These are phyloP conservation scores for Cryptococcus deneoformans DNA, from an alignment of 1,284 basidiomycete genomes.

Conservation along the genomic window DNA sequence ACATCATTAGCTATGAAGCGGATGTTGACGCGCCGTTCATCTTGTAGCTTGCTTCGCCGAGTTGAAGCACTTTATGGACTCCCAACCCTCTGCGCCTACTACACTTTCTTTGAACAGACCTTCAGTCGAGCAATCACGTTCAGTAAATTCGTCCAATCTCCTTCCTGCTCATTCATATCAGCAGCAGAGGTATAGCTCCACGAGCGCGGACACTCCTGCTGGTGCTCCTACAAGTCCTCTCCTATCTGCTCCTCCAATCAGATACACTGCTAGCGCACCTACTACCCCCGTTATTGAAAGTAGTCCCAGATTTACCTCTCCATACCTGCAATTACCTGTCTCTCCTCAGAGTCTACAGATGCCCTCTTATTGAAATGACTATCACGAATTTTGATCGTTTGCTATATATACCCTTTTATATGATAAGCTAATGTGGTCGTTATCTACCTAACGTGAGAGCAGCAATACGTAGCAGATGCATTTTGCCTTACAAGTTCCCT, in stretches of 20 bases:
- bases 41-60: conserved; percentile 19
- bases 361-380: too few species aligned
- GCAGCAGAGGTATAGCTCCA: not conserved
- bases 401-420: too few species aligned
- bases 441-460: too few species aligned
- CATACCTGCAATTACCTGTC: not conserved
- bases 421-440: too few species aligned
- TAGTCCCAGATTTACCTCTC: conserved; percentile 21
- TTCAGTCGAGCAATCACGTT: not conserved
- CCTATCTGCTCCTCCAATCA: conserved; percentile 23
- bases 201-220: not conserved
- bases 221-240: not conserved
- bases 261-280: conserved; percentile 26
- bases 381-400: too few species aligned
- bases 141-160: conserved; percentile 1
- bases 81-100: conserved; percentile 6
- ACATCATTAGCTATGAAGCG: not conserved
- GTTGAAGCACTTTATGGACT: conserved; percentile 22
- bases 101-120: not conserved
- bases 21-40: not conserved
- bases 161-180: conserved; percentile 1
- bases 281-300: conserved; percentile 21
- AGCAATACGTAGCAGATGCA: too few species aligned
- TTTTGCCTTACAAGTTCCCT: too few species aligned
- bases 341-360: not conserved